Evolutionary conservation across 768 basidiomycete genomes (phyloP).

Genomic region (Boletales sp.): DNA sequence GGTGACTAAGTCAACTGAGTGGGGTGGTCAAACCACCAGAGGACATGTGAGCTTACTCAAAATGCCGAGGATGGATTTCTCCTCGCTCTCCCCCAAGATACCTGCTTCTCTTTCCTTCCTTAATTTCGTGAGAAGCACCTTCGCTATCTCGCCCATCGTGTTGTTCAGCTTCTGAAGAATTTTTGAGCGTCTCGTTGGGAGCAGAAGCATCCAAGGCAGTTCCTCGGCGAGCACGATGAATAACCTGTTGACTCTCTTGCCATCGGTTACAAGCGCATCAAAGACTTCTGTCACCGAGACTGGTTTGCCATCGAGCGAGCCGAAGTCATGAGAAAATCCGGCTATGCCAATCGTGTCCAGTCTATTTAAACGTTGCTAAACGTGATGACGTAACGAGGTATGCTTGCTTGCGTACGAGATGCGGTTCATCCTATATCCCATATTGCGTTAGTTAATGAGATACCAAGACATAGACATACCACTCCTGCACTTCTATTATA

Average conservation of each 20-base stretch:
- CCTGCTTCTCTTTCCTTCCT: constrained; percentile 29
- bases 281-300: constrained; percentile 41
- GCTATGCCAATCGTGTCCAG: constrained; percentile 58
- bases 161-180: constrained; percentile 29
- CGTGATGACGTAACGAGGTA: not conserved
- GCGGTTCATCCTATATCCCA: constrained; percentile 29
- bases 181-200: constrained; percentile 36
- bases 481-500: constrained; percentile 36
- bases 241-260: constrained; percentile 22
- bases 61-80: constrained; percentile 24
- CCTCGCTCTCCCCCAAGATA: constrained; percentile 18
- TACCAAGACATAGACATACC: constrained; percentile 9
- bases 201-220: constrained; percentile 33
- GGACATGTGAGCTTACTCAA: constrained; percentile 12
- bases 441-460: not conserved
- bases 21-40: not conserved
- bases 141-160: constrained; percentile 39
- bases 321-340: constrained; percentile 58
- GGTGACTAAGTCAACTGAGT: constrained; percentile 36
- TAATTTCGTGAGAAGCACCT: constrained; percentile 36
- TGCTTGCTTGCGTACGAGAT: constrained; percentile 26
- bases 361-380: constrained; percentile 22
- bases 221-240: constrained; percentile 33
- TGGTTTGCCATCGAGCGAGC: constrained; percentile 45
- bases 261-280: constrained; percentile 28